Evolutionary conservation across 2,329 filamentous ascomycete genomes (phyloP).

Genomic region (Trichophyton benhamiae): DNA sequence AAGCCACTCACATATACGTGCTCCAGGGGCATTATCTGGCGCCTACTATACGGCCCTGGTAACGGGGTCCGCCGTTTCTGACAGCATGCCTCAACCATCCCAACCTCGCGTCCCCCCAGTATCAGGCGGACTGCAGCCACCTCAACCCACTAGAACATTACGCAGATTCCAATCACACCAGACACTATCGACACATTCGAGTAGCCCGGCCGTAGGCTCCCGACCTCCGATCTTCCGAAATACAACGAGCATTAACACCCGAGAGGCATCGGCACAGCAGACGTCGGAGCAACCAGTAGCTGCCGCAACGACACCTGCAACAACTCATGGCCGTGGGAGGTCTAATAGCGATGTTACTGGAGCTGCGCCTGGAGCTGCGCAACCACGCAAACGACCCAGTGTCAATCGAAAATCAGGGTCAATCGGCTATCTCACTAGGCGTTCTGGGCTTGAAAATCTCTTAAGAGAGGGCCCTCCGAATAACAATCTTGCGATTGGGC

Average conservation of each 20-base stretch:
- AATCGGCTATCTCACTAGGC: constrained; percentile 32
- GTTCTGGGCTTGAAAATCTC: constrained; percentile 55
- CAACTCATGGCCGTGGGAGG: constrained; percentile 42
- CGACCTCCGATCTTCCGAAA: constrained; percentile 40
- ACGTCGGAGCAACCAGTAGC: constrained; percentile 16
- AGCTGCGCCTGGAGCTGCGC: constrained; percentile 16
- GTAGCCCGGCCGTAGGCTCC: constrained; percentile 45
- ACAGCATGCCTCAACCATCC: constrained; percentile 5
- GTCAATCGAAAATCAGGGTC: constrained; percentile 34
- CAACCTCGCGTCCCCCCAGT: constrained; percentile 5
- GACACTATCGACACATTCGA: constrained; percentile 41
- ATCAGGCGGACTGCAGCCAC: constrained; percentile 18
- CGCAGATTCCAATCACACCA: constrained; percentile 67
- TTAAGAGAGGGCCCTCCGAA: constrained; percentile 68
- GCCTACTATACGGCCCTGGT: not conserved
- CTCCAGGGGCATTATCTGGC: not conserved
- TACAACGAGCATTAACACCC: constrained; percentile 16
- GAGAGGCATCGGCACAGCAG: constrained; percentile 10
- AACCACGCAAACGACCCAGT: constrained; percentile 15
- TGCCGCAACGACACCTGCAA: constrained; percentile 14
- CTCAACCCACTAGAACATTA: constrained; percentile 54
- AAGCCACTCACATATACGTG: not conserved
- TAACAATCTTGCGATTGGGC: constrained; percentile 43
- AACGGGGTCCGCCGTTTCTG: not conserved
- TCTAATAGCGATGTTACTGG: constrained; percentile 57